Evolutionary conservation across 208 protist species (phyloP), one percentile per base, ranked within the genome.

Genomic region (Crithidia sp.): DNA sequence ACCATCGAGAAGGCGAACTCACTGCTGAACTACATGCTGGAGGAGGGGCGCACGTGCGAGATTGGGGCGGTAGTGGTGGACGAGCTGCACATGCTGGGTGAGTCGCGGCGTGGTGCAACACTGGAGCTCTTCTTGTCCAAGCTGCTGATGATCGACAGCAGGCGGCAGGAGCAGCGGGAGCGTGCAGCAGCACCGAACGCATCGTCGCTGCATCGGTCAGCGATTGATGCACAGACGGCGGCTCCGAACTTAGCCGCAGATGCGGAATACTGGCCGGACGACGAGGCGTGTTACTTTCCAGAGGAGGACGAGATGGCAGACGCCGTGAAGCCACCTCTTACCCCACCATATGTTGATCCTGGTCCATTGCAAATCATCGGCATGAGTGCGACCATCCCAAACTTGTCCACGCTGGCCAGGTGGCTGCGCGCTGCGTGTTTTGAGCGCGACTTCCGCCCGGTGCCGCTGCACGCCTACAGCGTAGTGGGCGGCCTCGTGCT

Each of bases 51-150:
- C 14, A 57, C 76, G 8, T 62, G 78, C 28, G 86, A 96, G 71
- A 60, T 98, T 7, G 91, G 95, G 16, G 45, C 79, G 3, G 82
- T 97, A 17, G 95, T 99, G 49, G 89, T 99, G 16, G 97, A 99
- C 76, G 97, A 99, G 84, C 67, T 98, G 45, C 97, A 98, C 90
- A 98, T 99, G 96, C 41, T 99, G 40, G 91, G 92, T 43, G 95
- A 98, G 67, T 67, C 84, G 0, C 67, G 61, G 9, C 83, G 95
- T 61, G 97, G 96, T 3, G 83, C 84, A 37, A 86, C 89, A 37
- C 64, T 99, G 62, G 96, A 99, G 81, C 60, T 89, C 17, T 75
- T 98, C 39, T 70, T 98, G 13, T 89, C 79, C 36, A 97, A 98
- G 83, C 43, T 98, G 41, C 71, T 93, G 9, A 70, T 87, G 60